These are phyloP conservation scores for Malassezia equina DNA, from an alignment of 1,284 basidiomycete genomes.

Conservation along the genomic window DNA sequence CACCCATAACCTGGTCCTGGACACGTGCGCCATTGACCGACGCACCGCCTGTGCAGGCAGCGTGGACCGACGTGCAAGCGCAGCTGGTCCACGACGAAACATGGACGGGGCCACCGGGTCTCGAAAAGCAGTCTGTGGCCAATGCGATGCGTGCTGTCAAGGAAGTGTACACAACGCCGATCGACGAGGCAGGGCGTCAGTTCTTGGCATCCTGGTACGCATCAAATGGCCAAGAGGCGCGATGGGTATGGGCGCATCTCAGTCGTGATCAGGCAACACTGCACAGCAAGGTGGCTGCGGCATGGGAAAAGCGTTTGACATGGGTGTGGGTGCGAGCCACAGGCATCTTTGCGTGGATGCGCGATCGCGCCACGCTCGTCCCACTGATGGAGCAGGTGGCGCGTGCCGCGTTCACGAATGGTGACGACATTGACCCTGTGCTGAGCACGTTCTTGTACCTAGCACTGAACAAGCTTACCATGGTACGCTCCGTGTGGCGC, in stretches of 20 bases:
- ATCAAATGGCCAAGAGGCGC: not conserved
- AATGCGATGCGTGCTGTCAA: not conserved
- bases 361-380: not conserved
- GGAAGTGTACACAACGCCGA: not conserved
- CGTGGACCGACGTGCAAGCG: not conserved
- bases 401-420: conserved; percentile 75
- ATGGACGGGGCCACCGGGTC: not conserved
- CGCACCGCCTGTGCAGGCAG: not conserved
- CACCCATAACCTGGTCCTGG: not conserved
- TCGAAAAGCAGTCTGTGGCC: not conserved
- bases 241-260: conserved; percentile 3
- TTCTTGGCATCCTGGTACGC: conserved; percentile 3
- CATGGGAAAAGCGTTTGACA: not conserved
- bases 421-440: conserved; percentile 62
- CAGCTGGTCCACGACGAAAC: not conserved
- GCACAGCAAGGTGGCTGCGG: not conserved
- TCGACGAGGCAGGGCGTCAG: conserved; percentile 5
- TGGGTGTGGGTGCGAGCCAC: conserved; percentile 3
- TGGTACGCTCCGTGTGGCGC: conserved; percentile 88
- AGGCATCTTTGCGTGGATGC: conserved; percentile 9
- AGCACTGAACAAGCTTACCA: conserved; percentile 77
- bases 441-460: conserved; percentile 86
- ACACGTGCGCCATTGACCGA: not conserved
- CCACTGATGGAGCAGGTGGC: conserved; percentile 64
- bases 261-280: conserved; percentile 4